phyloP scores from a whole-genome alignment of 306 rosid genomes.

The Spatholobus suberectus region DNA sequence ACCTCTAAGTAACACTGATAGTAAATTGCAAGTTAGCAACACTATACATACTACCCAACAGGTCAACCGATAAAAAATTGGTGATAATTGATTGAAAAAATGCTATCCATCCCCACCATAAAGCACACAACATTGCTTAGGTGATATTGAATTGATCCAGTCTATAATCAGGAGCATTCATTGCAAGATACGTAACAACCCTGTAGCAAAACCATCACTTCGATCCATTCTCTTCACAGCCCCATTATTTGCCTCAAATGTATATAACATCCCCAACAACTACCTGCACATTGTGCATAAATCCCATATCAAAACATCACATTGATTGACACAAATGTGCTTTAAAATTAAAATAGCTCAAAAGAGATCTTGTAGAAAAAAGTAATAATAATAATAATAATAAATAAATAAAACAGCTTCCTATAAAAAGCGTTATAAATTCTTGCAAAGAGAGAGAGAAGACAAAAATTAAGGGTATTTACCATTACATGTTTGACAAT shows the following conservation, averaged over 20 bases:
- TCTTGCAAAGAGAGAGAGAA: too few relatives aligned
- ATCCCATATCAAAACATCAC: conserved; percentile 13
- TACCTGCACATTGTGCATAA: conserved; percentile 55
- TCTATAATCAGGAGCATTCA: neutral
- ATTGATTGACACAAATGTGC: neutral
- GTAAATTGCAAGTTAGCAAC: too few relatives aligned
- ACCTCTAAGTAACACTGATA: too few relatives aligned
- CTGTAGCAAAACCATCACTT: conserved; percentile 94
- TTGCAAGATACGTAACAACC: conserved; percentile 37
- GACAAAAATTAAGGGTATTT: neutral
- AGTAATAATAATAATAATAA: too few relatives aligned
- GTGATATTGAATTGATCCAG: neutral
- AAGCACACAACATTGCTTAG: neutral
- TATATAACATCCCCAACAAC: conserved; percentile 94
- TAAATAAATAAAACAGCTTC: too few relatives aligned
- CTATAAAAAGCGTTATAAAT: too few relatives aligned
- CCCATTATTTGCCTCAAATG: conserved; percentile 87
- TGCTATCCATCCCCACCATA: neutral
- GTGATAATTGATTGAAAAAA: neutral
- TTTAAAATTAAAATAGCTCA: conserved; percentile 13
- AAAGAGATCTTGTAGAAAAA: neutral
- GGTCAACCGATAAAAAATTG: neutral
- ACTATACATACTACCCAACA: neutral
- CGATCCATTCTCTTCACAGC: conserved; percentile 91
- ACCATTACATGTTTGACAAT: neutral